Percentiles rank a stretch among this genome's conserved stretches.
Conservation (phyloP, 192 early-diverging fungal genomes). For the Backusella luteola region DNA sequence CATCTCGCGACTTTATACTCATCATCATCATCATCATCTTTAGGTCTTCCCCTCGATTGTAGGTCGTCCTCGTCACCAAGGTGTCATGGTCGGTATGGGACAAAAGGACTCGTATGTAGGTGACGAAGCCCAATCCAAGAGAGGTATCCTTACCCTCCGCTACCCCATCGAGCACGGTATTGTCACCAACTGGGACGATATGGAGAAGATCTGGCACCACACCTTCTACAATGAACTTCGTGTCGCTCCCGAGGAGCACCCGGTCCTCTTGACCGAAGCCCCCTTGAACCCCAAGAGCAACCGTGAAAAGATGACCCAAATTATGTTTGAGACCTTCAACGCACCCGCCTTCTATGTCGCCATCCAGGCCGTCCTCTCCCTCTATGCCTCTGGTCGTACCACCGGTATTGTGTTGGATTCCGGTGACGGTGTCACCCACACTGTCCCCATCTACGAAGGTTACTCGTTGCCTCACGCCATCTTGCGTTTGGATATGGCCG, state of each 20-base stretch:
- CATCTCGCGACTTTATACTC: background rate
- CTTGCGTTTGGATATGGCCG: constrained; percentile 94
- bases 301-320: constrained; percentile 99
- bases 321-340: constrained; percentile 99
- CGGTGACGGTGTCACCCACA: constrained; percentile 98
- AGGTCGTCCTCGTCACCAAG: constrained; percentile 83
- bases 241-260: constrained; percentile 97
- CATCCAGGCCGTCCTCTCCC: constrained; percentile 95
- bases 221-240: constrained; percentile 98
- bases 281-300: constrained; percentile 98
- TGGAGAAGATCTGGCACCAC: constrained; percentile 98
- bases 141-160: constrained; percentile 83
- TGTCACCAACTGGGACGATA: constrained; percentile 92
- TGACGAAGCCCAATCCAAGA: constrained; percentile 89
- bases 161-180: constrained; percentile 94
- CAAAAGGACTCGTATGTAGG: constrained; percentile 91
- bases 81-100: constrained; percentile 90
- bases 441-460: constrained; percentile 98
- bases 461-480: constrained; percentile 95
- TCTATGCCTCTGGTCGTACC: constrained; percentile 95
- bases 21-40: background rate
- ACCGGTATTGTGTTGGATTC: constrained; percentile 99
- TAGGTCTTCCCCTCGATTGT: constrained; percentile 81
- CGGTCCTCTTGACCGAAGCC: constrained; percentile 95
- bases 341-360: constrained; percentile 95